These are phyloP conservation scores for Aspergillus pseudoglaucus DNA, from an alignment of 2,329 filamentous ascomycete species.

Conservation along the genomic window DNA sequence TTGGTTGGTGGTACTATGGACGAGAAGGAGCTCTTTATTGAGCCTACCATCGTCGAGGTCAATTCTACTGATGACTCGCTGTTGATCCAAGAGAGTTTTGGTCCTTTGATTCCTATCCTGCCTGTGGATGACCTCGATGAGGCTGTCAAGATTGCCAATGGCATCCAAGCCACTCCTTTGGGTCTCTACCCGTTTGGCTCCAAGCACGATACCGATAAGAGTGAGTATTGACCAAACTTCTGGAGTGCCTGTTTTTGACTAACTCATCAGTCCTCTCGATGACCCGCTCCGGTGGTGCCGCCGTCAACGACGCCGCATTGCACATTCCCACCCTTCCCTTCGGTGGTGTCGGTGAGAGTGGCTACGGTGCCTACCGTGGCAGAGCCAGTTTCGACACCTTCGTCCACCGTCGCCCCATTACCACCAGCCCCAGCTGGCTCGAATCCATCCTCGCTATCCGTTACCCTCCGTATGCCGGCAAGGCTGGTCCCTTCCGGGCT, in stretches of 20 bases:
- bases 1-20: conserved; percentile 81
- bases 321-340: conserved; percentile 71
- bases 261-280: conserved; percentile 48
- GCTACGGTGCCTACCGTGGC: conserved; percentile 70
- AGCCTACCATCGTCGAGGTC: conserved; percentile 86
- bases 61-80: conserved; percentile 68
- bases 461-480: conserved; percentile 56
- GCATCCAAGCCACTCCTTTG: conserved; percentile 75
- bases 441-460: conserved; percentile 51
- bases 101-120: conserved; percentile 80
- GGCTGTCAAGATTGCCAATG: conserved; percentile 74
- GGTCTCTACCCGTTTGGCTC: conserved; percentile 79
- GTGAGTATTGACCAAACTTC: conserved; percentile 39
- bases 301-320: conserved; percentile 55
- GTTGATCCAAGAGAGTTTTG: conserved; percentile 80
- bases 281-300: conserved; percentile 63
- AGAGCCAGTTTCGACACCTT: conserved; percentile 61
- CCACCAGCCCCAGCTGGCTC: conserved; percentile 55
- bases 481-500: conserved; percentile 46
- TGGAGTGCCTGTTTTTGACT: not conserved
- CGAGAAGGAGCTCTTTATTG: conserved; percentile 73
- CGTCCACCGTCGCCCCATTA: conserved; percentile 54
- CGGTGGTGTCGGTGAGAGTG: conserved; percentile 75
- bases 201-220: conserved; percentile 67
- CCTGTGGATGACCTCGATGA: conserved; percentile 74